A percentile compares a stretch with the other conserved stretches of the same genome.
Conservation (phyloP, 2,329 filamentous ascomycete species). For the Penicillium occitanis region DNA sequence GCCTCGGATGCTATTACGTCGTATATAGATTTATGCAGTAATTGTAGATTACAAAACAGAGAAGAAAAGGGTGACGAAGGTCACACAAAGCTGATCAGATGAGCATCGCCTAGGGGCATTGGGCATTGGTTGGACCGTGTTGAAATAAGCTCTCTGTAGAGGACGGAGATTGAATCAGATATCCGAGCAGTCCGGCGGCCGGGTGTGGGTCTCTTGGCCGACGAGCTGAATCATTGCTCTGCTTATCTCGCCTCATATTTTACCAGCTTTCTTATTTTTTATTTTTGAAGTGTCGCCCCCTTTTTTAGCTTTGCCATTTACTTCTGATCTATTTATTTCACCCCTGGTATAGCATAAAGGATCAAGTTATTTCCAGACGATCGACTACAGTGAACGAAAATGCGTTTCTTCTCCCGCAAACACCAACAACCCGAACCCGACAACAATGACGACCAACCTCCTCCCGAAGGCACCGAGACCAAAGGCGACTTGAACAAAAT, state of each 20-base stretch:
- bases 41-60: background rate
- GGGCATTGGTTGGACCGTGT: background rate
- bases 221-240: background rate
- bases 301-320: background rate
- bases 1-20: background rate
- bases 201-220: background rate
- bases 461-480: slow-evolving; percentile 3
- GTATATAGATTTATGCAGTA: background rate
- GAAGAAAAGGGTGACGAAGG: background rate
- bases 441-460: slow-evolving; percentile 23
- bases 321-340: background rate
- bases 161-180: slow-evolving; percentile 1
- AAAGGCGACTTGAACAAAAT: slow-evolving; percentile 30
- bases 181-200: background rate
- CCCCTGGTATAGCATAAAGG: background rate
- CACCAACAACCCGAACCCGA: slow-evolving; percentile 2
- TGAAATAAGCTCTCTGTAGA: background rate
- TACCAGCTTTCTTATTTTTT: background rate
- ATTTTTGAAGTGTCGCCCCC: background rate
- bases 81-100: background rate
- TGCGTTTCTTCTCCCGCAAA: slow-evolving; percentile 20
- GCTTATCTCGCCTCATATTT: background rate
- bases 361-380: background rate
- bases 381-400: background rate
- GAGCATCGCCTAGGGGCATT: background rate